Evolutionary conservation across 2,329 filamentous ascomycete species (phyloP).

Genomic region (Pseudofabraea citricarpa): DNA sequence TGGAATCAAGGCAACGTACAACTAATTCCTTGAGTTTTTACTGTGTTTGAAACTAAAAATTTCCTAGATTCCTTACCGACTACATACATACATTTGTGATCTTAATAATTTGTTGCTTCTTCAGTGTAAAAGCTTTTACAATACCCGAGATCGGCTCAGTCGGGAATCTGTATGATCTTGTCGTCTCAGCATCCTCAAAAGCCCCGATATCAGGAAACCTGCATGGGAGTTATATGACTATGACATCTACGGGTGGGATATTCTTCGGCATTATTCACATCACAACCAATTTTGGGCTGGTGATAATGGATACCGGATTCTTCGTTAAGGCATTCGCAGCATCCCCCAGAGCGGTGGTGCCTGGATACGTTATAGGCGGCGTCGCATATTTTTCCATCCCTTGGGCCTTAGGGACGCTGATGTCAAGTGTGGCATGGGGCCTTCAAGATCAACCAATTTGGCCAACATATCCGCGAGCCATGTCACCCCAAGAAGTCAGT

Average conservation of each 20-base stretch:
- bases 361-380: slow-evolving; percentile 46
- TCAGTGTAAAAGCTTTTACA: slow-evolving; percentile 41
- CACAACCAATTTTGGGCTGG: slow-evolving; percentile 45
- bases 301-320: slow-evolving; percentile 33
- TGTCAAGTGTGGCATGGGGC: slow-evolving; percentile 42
- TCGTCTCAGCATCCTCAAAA: slow-evolving; percentile 37
- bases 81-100: slow-evolving; percentile 52
- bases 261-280: slow-evolving; percentile 45
- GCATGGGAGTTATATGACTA: slow-evolving; percentile 49
- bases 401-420: slow-evolving; percentile 46
- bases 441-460: slow-evolving; percentile 43
- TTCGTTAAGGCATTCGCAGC: slow-evolving; percentile 46
- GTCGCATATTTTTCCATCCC: slow-evolving; percentile 51
- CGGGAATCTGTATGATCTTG: slow-evolving; percentile 42
- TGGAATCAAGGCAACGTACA: slow-evolving; percentile 30
- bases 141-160: slow-evolving; percentile 42
- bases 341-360: slow-evolving; percentile 40
- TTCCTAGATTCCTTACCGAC: slow-evolving; percentile 34
- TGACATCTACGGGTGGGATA: slow-evolving; percentile 47
- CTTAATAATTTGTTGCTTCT: slow-evolving; percentile 45
- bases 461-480: slow-evolving; percentile 43
- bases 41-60: not conserved
- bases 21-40: slow-evolving; percentile 17
- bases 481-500: slow-evolving; percentile 56
- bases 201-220: slow-evolving; percentile 47